Percentiles rank a stretch among this genome's conserved stretches.
phyloP scores from a whole-genome alignment of 345 rosid genomes.

The Boechera stricta region DNA sequence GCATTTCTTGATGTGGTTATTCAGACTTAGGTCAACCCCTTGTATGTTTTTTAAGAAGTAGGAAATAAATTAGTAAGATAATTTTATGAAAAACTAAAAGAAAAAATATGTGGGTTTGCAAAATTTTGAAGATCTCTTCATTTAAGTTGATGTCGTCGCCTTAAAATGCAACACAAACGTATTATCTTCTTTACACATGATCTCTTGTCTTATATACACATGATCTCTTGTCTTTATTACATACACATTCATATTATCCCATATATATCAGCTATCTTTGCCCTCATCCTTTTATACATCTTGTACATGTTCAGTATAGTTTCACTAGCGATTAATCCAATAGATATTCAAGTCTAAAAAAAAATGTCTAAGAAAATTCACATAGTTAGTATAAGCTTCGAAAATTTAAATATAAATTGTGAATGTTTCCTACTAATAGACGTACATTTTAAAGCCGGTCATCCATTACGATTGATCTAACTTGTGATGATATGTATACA shows the following conservation, averaged over 20 bases:
- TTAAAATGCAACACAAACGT: constrained; percentile 45
- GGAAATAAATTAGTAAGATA: background rate
- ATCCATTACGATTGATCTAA: constrained; percentile 8
- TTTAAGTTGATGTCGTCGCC: constrained; percentile 36
- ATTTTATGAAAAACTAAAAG: constrained; percentile 2
- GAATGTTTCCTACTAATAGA: background rate
- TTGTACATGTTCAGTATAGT: constrained; percentile 13
- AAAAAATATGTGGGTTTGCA: constrained; percentile 33
- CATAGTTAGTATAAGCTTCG: background rate
- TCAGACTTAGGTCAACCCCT: constrained; percentile 17
- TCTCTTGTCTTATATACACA: constrained; percentile 27
- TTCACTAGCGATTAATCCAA: constrained; percentile 3
- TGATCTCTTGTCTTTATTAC: constrained; percentile 23
- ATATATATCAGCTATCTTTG: constrained; percentile 3
- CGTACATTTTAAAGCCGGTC: background rate
- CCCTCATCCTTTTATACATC: constrained; percentile 38
- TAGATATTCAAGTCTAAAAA: background rate
- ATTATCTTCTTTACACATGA: constrained; percentile 42
- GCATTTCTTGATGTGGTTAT: background rate
- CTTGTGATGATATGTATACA: constrained; percentile 2
- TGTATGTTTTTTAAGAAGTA: background rate
- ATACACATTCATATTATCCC: constrained; percentile 27
- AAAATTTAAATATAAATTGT: background rate
- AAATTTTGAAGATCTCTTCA: constrained; percentile 20
- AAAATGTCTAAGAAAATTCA: background rate